Evolutionary conservation across 164 flowering plant genomes (phyloP), one percentile per base, ranked within the genome.

Genomic region (Stephania yunnanensis): DNA sequence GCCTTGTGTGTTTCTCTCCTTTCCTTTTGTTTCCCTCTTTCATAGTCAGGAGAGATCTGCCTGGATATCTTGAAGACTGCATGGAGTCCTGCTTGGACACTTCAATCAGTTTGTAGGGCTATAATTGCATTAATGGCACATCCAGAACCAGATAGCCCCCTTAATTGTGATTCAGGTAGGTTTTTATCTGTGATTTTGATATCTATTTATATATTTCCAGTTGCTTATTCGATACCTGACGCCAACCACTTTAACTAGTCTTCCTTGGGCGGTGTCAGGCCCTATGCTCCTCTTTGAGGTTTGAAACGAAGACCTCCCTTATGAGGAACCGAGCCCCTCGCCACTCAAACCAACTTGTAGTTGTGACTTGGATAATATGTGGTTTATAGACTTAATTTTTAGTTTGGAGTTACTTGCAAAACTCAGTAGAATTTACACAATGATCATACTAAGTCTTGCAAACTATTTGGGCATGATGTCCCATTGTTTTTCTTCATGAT

Each of bases 71-170:
- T 95, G 87, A 95, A 95, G 86, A 95, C 88, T 86, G 97, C 97
- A 10, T 95, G 99, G 98, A 95, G 99, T 81, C 98, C 99, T 58
- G 99, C 99, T 75, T 95, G 99, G 99, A 95, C 98, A 22, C 90
- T 95, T 68, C 99, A 95, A 75, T 93, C 99, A 73, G 99, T 95
- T 81, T 95, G 98, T 78, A 84, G 99, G 82, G 99, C 99, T 71
- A 95, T 95, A 78, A 95, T 93, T 78, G 97, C 98, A 70, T 80
- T 95, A 82, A 95, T 95, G 98, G 98, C 98, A 13, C 99, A 92
- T 79, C 99, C 98, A 46, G 98, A 95, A 82, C 88, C 99, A 71
- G 99, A 95, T 77, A 93, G 99, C 77, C 99, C 98, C 6, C 88
- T 95, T 25, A 95, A 95, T 75, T 95, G 99, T 82, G 99, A 95